Evolutionary conservation across 2,329 filamentous ascomycete species (phyloP).

Genomic region (Diaporthe aspalathi): DNA sequence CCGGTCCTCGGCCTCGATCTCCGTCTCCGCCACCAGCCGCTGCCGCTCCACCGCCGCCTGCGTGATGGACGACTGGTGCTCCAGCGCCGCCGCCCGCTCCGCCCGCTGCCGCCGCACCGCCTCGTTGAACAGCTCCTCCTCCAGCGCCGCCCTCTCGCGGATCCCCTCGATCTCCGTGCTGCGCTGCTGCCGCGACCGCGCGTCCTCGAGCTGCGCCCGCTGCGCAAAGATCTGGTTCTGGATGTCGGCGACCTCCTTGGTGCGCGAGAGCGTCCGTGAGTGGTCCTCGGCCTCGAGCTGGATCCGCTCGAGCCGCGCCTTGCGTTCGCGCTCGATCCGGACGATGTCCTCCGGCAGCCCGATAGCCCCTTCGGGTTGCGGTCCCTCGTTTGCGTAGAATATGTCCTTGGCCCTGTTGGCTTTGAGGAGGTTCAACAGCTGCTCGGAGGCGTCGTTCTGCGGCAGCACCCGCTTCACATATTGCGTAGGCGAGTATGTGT

Average conservation of each 20-base stretch:
- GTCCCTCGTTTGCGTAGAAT: constrained; percentile 64
- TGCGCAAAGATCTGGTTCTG: constrained; percentile 62
- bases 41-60: constrained; percentile 58
- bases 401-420: constrained; percentile 65
- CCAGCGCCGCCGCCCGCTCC: constrained; percentile 51
- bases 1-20: constrained; percentile 58
- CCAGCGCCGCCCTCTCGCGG: constrained; percentile 58
- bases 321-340: constrained; percentile 62
- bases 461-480: constrained; percentile 64
- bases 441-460: constrained; percentile 49
- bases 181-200: constrained; percentile 59
- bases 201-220: constrained; percentile 64
- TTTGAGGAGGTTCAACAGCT: constrained; percentile 61
- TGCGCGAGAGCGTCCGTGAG: constrained; percentile 58
- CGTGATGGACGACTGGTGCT: constrained; percentile 61
- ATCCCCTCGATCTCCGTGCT: constrained; percentile 58
- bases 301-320: constrained; percentile 58
- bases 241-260: constrained; percentile 62
- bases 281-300: constrained; percentile 63
- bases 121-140: constrained; percentile 56
- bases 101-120: constrained; percentile 51
- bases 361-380: constrained; percentile 64
- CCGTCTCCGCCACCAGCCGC: constrained; percentile 58
- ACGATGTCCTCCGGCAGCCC: constrained; percentile 64
- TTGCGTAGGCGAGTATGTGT: constrained; percentile 73